phyloP scores from a whole-genome alignment of 768 basidiomycete species.

The Candolleomyces eurysporus region DNA sequence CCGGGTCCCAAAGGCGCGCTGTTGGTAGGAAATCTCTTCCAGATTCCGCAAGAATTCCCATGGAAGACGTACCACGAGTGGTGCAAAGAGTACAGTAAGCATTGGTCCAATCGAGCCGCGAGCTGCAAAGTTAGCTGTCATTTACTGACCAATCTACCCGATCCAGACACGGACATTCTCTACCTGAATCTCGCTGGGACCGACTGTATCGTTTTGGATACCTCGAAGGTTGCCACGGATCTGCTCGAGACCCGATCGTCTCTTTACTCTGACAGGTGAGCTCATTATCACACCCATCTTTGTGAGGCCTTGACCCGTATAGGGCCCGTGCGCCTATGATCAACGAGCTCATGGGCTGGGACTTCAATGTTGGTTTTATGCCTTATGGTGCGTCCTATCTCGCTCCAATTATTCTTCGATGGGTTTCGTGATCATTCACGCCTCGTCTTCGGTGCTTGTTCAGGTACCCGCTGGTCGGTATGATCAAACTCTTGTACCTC shows the following conservation, averaged over 20 bases:
- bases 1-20: conserved; percentile 42
- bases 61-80: too few relatives aligned
- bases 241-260: conserved; percentile 37
- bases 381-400: conserved; percentile 25
- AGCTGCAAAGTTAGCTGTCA: too few relatives aligned
- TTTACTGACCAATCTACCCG: background rate
- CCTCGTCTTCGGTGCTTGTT: too few relatives aligned
- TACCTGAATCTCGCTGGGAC: conserved; percentile 21
- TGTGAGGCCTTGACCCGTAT: background rate
- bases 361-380: conserved; percentile 26
- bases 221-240: conserved; percentile 30
- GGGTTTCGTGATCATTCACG: too few relatives aligned
- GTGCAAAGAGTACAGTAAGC: conserved; percentile 35
- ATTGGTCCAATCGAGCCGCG: background rate
- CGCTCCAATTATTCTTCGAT: too few relatives aligned
- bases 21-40: conserved; percentile 37
- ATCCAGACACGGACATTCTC: conserved; percentile 24
- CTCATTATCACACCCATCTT: background rate
- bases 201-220: conserved; percentile 27
- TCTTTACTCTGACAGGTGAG: conserved; percentile 30
- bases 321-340: conserved; percentile 19
- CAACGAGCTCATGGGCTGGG: conserved; percentile 23
- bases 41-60: conserved; percentile 35
- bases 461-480: too few relatives aligned
- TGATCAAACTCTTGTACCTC: too few relatives aligned